Percentiles rank a stretch among this genome's conserved stretches.
Conservation (phyloP, 2,329 filamentous ascomycete species). For the Xylariaceae sp. region DNA sequence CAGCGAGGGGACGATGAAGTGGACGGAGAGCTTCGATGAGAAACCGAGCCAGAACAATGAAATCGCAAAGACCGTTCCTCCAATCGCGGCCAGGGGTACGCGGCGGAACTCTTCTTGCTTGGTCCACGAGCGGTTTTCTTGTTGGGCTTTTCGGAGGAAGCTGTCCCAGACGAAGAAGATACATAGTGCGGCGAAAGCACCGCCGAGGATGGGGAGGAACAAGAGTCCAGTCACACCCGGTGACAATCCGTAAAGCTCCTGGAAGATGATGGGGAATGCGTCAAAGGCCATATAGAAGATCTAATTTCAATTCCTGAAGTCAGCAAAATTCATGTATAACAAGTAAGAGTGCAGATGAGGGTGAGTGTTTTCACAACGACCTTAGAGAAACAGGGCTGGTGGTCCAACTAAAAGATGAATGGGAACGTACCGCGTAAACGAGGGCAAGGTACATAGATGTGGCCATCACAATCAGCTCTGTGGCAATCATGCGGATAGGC, state of each 20-base stretch:
- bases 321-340: not conserved
- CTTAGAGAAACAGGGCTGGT: too few relatives aligned
- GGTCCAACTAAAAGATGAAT: not conserved
- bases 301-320: slow-evolving; percentile 4
- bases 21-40: slow-evolving; percentile 43
- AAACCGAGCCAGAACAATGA: slow-evolving; percentile 60
- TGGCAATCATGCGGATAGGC: slow-evolving; percentile 65
- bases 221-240: slow-evolving; percentile 60
- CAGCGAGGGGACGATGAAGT: slow-evolving; percentile 53
- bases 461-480: slow-evolving; percentile 68
- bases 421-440: slow-evolving; percentile 46
- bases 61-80: slow-evolving; percentile 57
- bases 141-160: slow-evolving; percentile 49
- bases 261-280: slow-evolving; percentile 67
- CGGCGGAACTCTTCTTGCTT: slow-evolving; percentile 61
- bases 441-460: slow-evolving; percentile 67
- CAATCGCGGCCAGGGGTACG: slow-evolving; percentile 65
- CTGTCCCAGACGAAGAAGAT: slow-evolving; percentile 63
- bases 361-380: not conserved
- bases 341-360: not conserved
- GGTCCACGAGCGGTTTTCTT: slow-evolving; percentile 50
- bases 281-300: slow-evolving; percentile 70
- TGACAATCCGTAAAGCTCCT: slow-evolving; percentile 55
- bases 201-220: slow-evolving; percentile 64
- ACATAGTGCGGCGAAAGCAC: slow-evolving; percentile 52